A percentile compares a stretch with the other conserved stretches of the same genome.
phyloP scores from a whole-genome alignment of 441 rosid species.

The Mallotus repandus region DNA sequence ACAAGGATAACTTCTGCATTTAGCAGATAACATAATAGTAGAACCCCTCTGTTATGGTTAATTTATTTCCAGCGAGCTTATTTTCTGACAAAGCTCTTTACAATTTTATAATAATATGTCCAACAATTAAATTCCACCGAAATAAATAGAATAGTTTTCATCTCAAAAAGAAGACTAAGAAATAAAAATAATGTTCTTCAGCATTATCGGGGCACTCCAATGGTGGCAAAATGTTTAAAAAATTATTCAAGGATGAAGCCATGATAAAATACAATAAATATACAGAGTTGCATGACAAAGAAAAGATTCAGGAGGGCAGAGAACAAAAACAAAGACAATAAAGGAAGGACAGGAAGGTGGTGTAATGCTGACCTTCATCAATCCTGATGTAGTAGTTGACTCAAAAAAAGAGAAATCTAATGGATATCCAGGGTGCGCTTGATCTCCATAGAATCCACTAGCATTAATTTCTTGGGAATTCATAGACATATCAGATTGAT shows the following conservation, averaged over 20 bases:
- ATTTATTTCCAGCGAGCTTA: not conserved
- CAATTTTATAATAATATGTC: not conserved
- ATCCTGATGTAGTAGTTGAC: slow-evolving; percentile 54
- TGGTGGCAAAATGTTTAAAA: not conserved
- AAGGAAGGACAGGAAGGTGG: not conserved
- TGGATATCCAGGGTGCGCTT: slow-evolving; percentile 29
- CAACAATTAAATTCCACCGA: not conserved
- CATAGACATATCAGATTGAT: slow-evolving; percentile 33
- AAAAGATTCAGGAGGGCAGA: not conserved
- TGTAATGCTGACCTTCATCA: slow-evolving; percentile 63
- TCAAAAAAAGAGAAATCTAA: slow-evolving; percentile 40
- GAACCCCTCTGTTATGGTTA: not conserved
- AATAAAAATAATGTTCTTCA: not conserved
- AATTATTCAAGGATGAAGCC: not conserved
- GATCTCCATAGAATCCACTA: slow-evolving; percentile 35
- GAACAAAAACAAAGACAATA: not conserved
- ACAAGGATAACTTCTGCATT: not conserved
- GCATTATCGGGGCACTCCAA: not conserved
- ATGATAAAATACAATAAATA: not conserved
- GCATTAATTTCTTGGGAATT: slow-evolving; percentile 43
- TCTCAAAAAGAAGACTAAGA: not conserved
- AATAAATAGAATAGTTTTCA: not conserved
- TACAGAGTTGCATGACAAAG: not conserved
- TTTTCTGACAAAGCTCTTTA: not conserved
- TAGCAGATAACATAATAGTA: not conserved